These are phyloP conservation scores for Naumovozyma baii DNA, from an alignment of 805 yeast species.

Conservation along the genomic window DNA sequence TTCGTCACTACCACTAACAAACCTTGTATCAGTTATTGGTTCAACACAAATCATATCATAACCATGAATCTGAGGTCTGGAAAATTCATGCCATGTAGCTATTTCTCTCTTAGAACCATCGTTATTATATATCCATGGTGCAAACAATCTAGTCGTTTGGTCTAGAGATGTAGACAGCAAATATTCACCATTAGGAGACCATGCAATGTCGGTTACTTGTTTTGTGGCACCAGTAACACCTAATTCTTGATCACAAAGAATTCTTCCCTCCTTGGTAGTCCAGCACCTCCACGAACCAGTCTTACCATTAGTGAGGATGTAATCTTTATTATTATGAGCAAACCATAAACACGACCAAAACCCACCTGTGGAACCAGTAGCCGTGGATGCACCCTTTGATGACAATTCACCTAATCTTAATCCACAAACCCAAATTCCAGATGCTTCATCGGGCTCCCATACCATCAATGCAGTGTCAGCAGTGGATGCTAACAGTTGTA, in stretches of 20 bases:
- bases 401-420: constrained; percentile 84
- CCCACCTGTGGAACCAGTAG: constrained; percentile 87
- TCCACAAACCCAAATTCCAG: constrained; percentile 84
- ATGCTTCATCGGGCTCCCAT: constrained; percentile 80
- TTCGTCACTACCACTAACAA: constrained; percentile 94
- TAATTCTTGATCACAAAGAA: constrained; percentile 36
- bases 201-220: constrained; percentile 67
- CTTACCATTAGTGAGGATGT: constrained; percentile 72
- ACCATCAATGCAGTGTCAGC: constrained; percentile 90
- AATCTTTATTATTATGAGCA: constrained; percentile 32
- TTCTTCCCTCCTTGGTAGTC: constrained; percentile 31
- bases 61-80: constrained; percentile 97
- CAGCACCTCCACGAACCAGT: constrained; percentile 91
- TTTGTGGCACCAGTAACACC: constrained; percentile 71
- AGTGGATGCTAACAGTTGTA: constrained; percentile 68
- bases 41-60: constrained; percentile 85
- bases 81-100: constrained; percentile 76
- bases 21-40: constrained; percentile 48
- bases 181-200: constrained; percentile 62
- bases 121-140: constrained; percentile 42
- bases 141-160: constrained; percentile 82
- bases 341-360: constrained; percentile 70
- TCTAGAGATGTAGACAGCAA: constrained; percentile 75
- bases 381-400: constrained; percentile 94
- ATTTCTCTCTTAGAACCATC: constrained; percentile 25